Base-by-base conservation (phyloP, 345 rosid genomes). In the Citrus inodora region DNA sequence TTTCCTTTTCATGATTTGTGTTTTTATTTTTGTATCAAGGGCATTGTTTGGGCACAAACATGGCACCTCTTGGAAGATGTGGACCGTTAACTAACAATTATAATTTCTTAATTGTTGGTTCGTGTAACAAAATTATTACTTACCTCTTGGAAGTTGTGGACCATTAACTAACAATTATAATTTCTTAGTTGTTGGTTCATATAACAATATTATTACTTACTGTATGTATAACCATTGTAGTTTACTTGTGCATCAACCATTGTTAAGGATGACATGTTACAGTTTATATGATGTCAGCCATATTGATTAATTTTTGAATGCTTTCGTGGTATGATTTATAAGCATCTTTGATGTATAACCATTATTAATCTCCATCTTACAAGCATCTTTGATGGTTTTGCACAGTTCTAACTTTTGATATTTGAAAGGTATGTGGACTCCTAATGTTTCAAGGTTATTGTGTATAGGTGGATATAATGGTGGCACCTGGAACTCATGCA, bases 401-500 rank as follows among this genome's bases (percentile, higher is more conserved):
- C 67, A n/a, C 37, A 37, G 4, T 53, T 60, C 40, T 74, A 16
- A 53, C 55, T 8, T 37, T 74, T 71, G 42, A 46, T 46, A 16
- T 46, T 46, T 46, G 70, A 32, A 55, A 35, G 63, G 68, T 28
- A 14, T 62, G 53, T 58, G 16, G 37, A 53, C 4, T 42, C 56
- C 40, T 74, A 16, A 67, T 30, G 7, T 37, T 74, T 71, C 53
- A 46, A 24, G 22, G 10, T 72, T 24, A 62, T 63, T 82, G 60
- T 82, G 76, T 14, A 33, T 88, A 97, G 99, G 86, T 97, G 79
- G 98, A 94, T 81, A 92, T 97, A 73, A 90, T 87, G 88, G 89
- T 97, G 58, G 98, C 98, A 11, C 97, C 98, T 24, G 99, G 98
- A 85, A 89, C 90, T 80, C 99, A 93, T 85, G 98, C 91, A 77